Evolutionary conservation across 257 asterid genomes (phyloP), one percentile per base, ranked within the genome.

Genomic region (Asclepias syriaca): DNA sequence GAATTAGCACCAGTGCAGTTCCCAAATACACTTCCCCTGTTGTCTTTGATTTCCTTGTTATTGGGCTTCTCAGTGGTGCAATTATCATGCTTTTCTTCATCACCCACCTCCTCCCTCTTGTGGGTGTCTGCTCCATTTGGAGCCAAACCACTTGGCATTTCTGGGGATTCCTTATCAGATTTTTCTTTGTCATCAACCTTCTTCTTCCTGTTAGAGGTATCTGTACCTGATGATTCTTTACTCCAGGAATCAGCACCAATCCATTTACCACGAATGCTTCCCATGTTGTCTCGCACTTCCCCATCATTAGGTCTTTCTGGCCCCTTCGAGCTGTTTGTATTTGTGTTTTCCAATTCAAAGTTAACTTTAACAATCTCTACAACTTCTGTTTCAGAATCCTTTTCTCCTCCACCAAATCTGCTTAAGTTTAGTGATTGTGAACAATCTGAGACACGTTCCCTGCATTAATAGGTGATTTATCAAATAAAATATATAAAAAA

Each of bases 371-470:
- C 73, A 65, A 72, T 78, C 68, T 37, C 68, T 68, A 64, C 34
- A 65, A n/a, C 9, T 69, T 78, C 70, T 32, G 43, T 53, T 43
- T 50, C 56, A 14, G 60, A 43, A 53, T 29, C 72, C 57, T 66
- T 68, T 19, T 19, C 67, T 67, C 46, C 72, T 65, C 27, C 75
- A 77, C 22, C 66, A 60, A 69, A 66, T 78, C 37, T 66, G 56
- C 65, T 43, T 46, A 61, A 65, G 29, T 70, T 61, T 51, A 29
- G 71, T 60, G 39, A 70, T 66, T 80, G 81, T 69, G 65, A 66
- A 63, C 80, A 19, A 72, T 10, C 34, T 34, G 78, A 68, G 48
- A 16, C 58, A 60, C 48, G 73, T 70, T 84, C 79, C 87, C 93
- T 87, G 87, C 74, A 80, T 74, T 69, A 78, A 66, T 74, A 27